Percentiles rank a stretch among this genome's conserved stretches.
These are phyloP conservation scores for Fusarium nygamai DNA, from an alignment of 2,329 filamentous ascomycete genomes.

Conservation along the genomic window DNA sequence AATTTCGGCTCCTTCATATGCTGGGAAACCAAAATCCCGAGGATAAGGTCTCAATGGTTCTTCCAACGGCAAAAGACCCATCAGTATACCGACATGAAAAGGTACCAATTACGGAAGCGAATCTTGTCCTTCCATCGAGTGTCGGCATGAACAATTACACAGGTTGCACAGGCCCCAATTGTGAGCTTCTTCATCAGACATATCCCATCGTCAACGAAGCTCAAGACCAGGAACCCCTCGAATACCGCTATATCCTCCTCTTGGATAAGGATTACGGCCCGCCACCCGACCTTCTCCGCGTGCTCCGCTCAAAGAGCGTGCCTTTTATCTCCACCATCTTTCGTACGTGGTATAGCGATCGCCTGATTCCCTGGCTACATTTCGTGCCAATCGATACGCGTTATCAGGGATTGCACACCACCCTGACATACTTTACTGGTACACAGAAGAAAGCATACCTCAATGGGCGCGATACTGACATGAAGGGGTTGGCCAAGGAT, in stretches of 20 bases:
- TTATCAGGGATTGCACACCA: constrained; percentile 78
- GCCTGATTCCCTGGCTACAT: constrained; percentile 80
- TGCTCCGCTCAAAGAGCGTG: constrained; percentile 72
- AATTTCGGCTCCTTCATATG: constrained; percentile 77
- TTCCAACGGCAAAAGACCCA: constrained; percentile 55
- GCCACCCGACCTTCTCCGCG: constrained; percentile 66
- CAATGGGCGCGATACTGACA: constrained; percentile 57
- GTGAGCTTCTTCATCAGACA: constrained; percentile 41
- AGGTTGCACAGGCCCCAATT: constrained; percentile 61
- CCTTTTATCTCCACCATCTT: constrained; percentile 79
- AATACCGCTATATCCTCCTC: constrained; percentile 76
- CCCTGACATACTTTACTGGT: constrained; percentile 78
- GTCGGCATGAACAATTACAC: constrained; percentile 69
- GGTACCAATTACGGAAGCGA: constrained; percentile 63
- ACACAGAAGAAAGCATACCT: constrained; percentile 55
- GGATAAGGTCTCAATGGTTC: constrained; percentile 64
- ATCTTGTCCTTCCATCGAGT: constrained; percentile 62
- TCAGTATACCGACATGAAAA: constrained; percentile 64
- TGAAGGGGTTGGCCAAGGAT: constrained; percentile 60
- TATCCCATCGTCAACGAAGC: constrained; percentile 52
- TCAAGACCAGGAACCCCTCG: constrained; percentile 62
- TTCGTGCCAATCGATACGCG: constrained; percentile 82
- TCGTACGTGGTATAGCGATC: constrained; percentile 80
- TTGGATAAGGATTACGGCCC: constrained; percentile 77
- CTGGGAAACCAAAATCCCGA: constrained; percentile 65